Percentiles rank a stretch among this genome's conserved stretches.
Conservation (phyloP, 345 rosid genomes). For the Arabis alpina region DNA sequence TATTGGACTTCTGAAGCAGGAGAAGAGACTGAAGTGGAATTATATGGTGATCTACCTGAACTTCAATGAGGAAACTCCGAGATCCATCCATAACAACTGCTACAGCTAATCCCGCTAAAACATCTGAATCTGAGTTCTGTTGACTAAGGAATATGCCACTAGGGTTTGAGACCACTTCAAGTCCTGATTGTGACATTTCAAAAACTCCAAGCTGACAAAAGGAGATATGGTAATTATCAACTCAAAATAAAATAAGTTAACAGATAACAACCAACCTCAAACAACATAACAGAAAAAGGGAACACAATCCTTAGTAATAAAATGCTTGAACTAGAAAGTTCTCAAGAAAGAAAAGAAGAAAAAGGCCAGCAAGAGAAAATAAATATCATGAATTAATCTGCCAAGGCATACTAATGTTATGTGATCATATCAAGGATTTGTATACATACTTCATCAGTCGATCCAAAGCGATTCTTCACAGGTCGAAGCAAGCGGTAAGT, state of each 20-base stretch:
- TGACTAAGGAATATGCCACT: slow-evolving; percentile 83
- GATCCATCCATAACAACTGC: slow-evolving; percentile 93
- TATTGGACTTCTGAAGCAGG: slow-evolving; percentile 4
- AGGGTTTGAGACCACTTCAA: slow-evolving; percentile 75
- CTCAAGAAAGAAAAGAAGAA: background rate
- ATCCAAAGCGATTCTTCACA: slow-evolving; percentile 94
- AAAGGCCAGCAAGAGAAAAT: background rate
- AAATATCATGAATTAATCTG: slow-evolving; percentile 2
- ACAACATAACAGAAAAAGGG: slow-evolving; percentile 12
- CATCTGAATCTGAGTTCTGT: slow-evolving; percentile 69
- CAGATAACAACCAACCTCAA: slow-evolving; percentile 19
- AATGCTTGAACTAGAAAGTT: slow-evolving; percentile 15
- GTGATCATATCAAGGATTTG: slow-evolving; percentile 17
- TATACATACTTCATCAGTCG: slow-evolving; percentile 78
- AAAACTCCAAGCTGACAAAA: slow-evolving; percentile 84
- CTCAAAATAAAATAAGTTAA: background rate
- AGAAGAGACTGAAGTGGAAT: background rate
- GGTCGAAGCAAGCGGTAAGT: slow-evolving; percentile 91
- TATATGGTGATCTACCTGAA: slow-evolving; percentile 60
- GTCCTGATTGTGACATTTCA: slow-evolving; percentile 82
- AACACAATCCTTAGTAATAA: slow-evolving; percentile 12
- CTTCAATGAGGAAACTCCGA: slow-evolving; percentile 81
- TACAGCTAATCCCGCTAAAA: slow-evolving; percentile 89
- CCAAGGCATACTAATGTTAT: slow-evolving; percentile 5
- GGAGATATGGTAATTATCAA: slow-evolving; percentile 3